These are phyloP conservation scores for Alternaria panax DNA, from an alignment of 2,329 filamentous ascomycete genomes.

Conservation along the genomic window DNA sequence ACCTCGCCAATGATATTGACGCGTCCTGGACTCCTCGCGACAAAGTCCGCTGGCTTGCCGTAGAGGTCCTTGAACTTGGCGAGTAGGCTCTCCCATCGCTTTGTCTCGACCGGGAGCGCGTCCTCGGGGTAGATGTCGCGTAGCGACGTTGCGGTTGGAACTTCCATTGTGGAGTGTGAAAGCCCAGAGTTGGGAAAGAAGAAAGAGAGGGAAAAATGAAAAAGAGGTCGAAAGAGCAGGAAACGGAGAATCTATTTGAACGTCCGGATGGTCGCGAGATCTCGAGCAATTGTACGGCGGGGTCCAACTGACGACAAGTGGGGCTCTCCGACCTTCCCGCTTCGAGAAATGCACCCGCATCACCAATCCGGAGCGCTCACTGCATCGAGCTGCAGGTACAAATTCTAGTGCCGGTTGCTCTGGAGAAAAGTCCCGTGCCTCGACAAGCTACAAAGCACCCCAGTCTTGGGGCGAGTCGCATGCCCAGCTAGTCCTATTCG, in stretches of 20 bases:
- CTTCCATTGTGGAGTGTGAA: conserved; percentile 51
- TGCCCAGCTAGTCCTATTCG: background rate
- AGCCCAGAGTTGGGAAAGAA: background rate
- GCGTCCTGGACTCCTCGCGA: conserved; percentile 88
- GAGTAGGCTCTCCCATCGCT: conserved; percentile 79
- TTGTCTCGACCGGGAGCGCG: conserved; percentile 70
- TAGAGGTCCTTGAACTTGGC: conserved; percentile 74
- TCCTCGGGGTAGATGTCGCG: conserved; percentile 83
- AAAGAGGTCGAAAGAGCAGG: conserved; percentile 1
- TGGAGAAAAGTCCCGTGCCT: background rate
- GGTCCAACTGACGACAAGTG: conserved; percentile 30
- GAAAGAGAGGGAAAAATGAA: conserved; percentile 3
- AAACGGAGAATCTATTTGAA: conserved; percentile 17
- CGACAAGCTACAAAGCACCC: background rate
- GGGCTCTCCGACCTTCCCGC: conserved; percentile 31
- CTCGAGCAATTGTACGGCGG: conserved; percentile 28
- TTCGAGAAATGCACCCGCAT: conserved; percentile 28
- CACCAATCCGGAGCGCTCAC: conserved; percentile 18
- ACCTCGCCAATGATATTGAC: conserved; percentile 97
- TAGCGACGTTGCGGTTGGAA: conserved; percentile 78
- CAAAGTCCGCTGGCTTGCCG: conserved; percentile 75
- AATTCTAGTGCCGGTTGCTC: conserved; percentile 6
- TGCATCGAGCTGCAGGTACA: conserved; percentile 29
- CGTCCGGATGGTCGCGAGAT: conserved; percentile 26
- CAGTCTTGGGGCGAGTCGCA: background rate